A percentile compares a stretch with the other conserved stretches of the same genome.
Conservation (phyloP, 768 basidiomycete species). For the Pholiota microspora region DNA sequence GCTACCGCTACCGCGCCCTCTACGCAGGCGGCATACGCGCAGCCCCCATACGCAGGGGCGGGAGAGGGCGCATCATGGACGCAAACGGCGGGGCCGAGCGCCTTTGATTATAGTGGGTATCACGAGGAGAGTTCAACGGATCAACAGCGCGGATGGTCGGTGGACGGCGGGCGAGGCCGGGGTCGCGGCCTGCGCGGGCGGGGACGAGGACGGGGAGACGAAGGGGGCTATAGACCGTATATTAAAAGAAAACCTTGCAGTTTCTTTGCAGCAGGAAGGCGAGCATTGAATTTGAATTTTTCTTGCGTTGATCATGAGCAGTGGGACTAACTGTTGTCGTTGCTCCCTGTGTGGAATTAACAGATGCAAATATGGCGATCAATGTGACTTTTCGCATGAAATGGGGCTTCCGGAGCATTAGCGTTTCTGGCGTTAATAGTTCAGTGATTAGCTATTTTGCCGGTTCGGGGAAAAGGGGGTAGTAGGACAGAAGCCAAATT, state of each 20-base stretch:
- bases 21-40: neutral
- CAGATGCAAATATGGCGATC: conserved; percentile 89
- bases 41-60: neutral
- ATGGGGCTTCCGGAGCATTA: conserved; percentile 16
- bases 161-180: conserved; percentile 41
- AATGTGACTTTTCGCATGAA: conserved; percentile 83
- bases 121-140: conserved; percentile 15
- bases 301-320: conserved; percentile 32
- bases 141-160: conserved; percentile 38
- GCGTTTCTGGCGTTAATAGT: neutral
- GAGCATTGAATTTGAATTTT: conserved; percentile 57
- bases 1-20: neutral
- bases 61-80: conserved; percentile 5
- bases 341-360: conserved; percentile 42
- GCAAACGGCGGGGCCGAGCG: conserved; percentile 14
- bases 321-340: conserved; percentile 35
- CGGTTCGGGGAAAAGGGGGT: neutral
- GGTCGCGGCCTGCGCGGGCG: conserved; percentile 50
- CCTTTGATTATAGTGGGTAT: conserved; percentile 23
- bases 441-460: neutral
- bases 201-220: conserved; percentile 46
- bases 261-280: conserved; percentile 91
- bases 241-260: conserved; percentile 88
- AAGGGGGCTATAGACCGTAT: conserved; percentile 63
- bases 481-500: neutral